phyloP scores from a whole-genome alignment of 306 rosid species.

The Acacia acuminata region DNA sequence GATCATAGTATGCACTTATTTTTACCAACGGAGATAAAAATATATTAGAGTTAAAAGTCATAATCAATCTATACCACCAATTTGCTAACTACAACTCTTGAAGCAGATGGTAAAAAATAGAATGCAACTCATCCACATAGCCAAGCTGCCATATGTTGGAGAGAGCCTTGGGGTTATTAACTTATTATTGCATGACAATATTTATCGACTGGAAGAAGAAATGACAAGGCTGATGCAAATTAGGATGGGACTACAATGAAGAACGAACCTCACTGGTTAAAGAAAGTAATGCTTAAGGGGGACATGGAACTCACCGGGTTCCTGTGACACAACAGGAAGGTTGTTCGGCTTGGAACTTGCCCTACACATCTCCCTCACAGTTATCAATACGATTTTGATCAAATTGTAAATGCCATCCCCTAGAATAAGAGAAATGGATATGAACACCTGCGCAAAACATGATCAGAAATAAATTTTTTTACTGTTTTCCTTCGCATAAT shows the following conservation, averaged over 20 bases:
- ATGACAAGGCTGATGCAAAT: conserved; percentile 1
- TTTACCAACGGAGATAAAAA: not conserved
- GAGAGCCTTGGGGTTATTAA: not conserved
- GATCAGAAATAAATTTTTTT: not conserved
- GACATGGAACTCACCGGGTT: conserved; percentile 52
- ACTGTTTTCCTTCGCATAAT: not conserved
- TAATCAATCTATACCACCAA: not conserved
- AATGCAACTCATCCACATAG: not conserved
- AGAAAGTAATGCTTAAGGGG: conserved; percentile 12
- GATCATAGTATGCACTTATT: not conserved
- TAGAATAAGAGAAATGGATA: conserved; percentile 74
- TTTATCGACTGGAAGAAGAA: conserved; percentile 3
- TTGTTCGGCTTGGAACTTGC: conserved; percentile 50
- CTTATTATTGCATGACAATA: not conserved
- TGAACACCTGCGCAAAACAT: conserved; percentile 52
- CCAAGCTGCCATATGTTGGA: not conserved
- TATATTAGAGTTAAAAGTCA: not conserved
- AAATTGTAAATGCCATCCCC: conserved; percentile 94
- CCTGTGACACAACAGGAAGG: conserved; percentile 63
- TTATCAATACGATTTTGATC: conserved; percentile 67
- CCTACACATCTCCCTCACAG: conserved; percentile 64
- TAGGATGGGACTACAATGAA: conserved; percentile 1
- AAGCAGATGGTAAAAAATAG: not conserved
- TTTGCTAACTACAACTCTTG: not conserved
- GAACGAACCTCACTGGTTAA: conserved; percentile 5